Evolutionary conservation across 768 basidiomycete genomes (phyloP).

Genomic region (Podaxis sp.): DNA sequence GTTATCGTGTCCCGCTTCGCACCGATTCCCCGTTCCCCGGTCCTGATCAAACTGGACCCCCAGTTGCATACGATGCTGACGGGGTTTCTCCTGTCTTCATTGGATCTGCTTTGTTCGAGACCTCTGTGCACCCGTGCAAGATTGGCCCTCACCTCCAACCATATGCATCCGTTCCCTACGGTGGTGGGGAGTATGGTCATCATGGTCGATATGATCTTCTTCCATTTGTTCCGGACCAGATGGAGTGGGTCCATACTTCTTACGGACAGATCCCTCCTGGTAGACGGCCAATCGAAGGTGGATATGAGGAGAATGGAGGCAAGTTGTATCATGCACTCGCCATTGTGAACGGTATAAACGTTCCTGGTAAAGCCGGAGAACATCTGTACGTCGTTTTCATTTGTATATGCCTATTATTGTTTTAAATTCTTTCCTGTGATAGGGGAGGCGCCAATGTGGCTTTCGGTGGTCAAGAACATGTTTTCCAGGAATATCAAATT

Average conservation of each 20-base stretch:
- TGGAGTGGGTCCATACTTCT: slow-evolving; percentile 73
- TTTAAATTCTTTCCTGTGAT: neutral
- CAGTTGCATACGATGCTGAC: slow-evolving; percentile 59
- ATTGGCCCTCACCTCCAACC: slow-evolving; percentile 59
- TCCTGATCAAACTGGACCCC: slow-evolving; percentile 39
- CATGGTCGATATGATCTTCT: slow-evolving; percentile 72
- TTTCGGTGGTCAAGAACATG: slow-evolving; percentile 45
- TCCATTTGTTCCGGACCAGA: slow-evolving; percentile 61
- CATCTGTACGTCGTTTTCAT: slow-evolving; percentile 54
- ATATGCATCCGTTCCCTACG: slow-evolving; percentile 59
- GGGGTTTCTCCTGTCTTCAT: slow-evolving; percentile 62
- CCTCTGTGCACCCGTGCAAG: slow-evolving; percentile 83
- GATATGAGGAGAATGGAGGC: slow-evolving; percentile 67
- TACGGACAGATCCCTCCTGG: slow-evolving; percentile 60
- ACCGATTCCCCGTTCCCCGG: slow-evolving; percentile 46
- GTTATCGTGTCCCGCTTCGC: slow-evolving; percentile 60
- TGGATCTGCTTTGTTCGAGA: slow-evolving; percentile 68
- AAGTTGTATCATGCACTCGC: slow-evolving; percentile 71
- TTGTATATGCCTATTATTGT: neutral
- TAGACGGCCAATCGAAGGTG: slow-evolving; percentile 65
- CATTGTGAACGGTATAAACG: slow-evolving; percentile 45
- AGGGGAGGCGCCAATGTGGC: slow-evolving; percentile 45
- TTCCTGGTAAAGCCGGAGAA: slow-evolving; percentile 75
- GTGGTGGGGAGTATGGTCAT: slow-evolving; percentile 59
- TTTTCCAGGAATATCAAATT: slow-evolving; percentile 44